Percentiles rank a stretch among this genome's conserved stretches.
Conservation (phyloP, 2,329 filamentous ascomycete genomes). For the Diaporthe sp. region DNA sequence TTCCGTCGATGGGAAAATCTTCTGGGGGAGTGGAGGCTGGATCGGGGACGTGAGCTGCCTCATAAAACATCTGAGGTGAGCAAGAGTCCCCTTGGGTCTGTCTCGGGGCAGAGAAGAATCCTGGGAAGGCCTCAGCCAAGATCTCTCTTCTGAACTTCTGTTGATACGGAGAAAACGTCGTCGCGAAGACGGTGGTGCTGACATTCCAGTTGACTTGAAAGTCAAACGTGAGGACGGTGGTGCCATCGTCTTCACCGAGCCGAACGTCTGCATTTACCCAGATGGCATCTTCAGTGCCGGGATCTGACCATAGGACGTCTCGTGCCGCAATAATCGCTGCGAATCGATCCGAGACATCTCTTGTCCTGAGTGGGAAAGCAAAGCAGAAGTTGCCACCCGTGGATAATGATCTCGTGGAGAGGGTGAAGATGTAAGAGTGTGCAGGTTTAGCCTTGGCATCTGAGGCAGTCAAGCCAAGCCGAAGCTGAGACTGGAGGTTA, state of each 20-base stretch:
- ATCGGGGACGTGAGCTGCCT: constrained; percentile 71
- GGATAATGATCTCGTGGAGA: constrained; percentile 24
- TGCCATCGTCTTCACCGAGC: neutral
- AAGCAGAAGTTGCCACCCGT: constrained; percentile 15
- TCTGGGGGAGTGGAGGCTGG: constrained; percentile 51
- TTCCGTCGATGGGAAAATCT: constrained; percentile 54
- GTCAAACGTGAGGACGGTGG: constrained; percentile 27
- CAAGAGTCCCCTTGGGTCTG: constrained; percentile 37
- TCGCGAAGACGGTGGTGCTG: constrained; percentile 25
- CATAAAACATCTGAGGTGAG: constrained; percentile 73
- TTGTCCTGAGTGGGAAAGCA: constrained; percentile 22
- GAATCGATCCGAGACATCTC: constrained; percentile 13
- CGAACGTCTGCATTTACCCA: constrained; percentile 33
- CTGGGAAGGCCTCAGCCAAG: constrained; percentile 38
- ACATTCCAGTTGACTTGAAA: constrained; percentile 45
- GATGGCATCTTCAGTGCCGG: constrained; percentile 30
- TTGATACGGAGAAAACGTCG: constrained; percentile 1
- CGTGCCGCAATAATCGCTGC: neutral
- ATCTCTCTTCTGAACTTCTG: constrained; percentile 33
- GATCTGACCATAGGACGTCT: constrained; percentile 29
- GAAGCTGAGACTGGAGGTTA: constrained; percentile 17
- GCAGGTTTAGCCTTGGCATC: constrained; percentile 13
- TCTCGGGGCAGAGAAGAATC: neutral
- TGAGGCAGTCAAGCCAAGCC: constrained; percentile 23
- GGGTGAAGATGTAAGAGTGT: constrained; percentile 17